A percentile compares a stretch with the other conserved stretches of the same genome.
These are phyloP conservation scores for Emergomyces pasteurianus DNA, from an alignment of 2,329 filamentous ascomycete genomes.

Conservation along the genomic window DNA sequence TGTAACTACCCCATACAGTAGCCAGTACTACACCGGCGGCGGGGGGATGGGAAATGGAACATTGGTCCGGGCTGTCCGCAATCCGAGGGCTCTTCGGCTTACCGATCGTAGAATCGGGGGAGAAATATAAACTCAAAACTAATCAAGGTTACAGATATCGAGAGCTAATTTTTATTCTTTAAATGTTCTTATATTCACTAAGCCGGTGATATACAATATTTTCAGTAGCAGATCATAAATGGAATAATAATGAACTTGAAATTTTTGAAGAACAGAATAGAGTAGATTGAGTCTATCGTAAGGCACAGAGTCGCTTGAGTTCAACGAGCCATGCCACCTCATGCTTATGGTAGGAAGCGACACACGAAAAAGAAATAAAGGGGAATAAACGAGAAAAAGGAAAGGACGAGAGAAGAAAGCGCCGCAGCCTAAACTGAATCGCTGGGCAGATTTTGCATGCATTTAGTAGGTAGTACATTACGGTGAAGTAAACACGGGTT, in stretches of 20 bases:
- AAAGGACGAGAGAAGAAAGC: background rate
- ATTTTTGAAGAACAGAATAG: background rate
- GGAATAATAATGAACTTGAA: background rate
- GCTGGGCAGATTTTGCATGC: background rate
- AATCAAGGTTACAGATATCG: too few species aligned
- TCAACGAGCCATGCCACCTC: background rate
- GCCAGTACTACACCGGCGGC: background rate
- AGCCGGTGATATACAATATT: too few species aligned
- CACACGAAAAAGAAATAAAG: background rate
- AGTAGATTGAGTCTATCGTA: background rate
- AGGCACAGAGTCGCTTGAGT: background rate
- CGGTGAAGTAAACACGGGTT: background rate
- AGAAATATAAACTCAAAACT: too few species aligned
- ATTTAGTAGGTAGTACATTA: background rate
- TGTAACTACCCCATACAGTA: background rate
- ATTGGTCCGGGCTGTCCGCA: background rate
- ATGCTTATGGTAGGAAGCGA: background rate
- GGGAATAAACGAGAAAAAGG: background rate
- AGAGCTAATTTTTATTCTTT: too few species aligned
- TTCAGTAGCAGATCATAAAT: background rate
- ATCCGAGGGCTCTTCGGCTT: background rate
- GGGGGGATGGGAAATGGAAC: background rate
- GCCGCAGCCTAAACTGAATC: background rate
- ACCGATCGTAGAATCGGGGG: background rate
- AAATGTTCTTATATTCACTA: too few species aligned